phyloP scores from a whole-genome alignment of 345 rosid genomes.

The Corchorus capsularis region DNA sequence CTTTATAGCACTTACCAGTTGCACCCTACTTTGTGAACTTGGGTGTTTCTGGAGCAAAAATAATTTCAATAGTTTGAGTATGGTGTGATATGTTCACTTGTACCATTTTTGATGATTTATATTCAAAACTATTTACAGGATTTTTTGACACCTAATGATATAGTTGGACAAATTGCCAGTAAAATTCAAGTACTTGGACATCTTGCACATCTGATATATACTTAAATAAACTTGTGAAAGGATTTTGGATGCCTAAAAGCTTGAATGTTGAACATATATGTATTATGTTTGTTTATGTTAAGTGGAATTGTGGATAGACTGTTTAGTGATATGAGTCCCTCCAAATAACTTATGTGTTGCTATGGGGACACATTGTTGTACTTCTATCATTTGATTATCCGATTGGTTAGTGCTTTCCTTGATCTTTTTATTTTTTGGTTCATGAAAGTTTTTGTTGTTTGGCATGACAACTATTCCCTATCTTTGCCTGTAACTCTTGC shows the following conservation, averaged over 20 bases:
- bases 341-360: background rate
- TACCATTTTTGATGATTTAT: background rate
- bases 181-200: background rate
- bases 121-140: background rate
- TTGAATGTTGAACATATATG: background rate
- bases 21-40: background rate
- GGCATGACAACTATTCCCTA: background rate
- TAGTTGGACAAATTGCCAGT: background rate
- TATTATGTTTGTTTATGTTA: background rate
- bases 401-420: background rate
- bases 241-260: conserved; percentile 13
- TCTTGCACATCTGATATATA: background rate
- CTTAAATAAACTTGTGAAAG: background rate
- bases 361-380: background rate
- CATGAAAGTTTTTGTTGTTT: background rate
- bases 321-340: background rate
- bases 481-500: background rate
- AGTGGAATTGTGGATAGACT: background rate
- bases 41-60: background rate
- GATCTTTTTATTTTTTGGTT: background rate
- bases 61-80: background rate
- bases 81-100: background rate
- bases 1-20: background rate
- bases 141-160: background rate
- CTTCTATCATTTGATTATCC: too few relatives aligned